Base-by-base conservation (phyloP, 1,139 yeast species). In the Candida frijolesensis region DNA sequence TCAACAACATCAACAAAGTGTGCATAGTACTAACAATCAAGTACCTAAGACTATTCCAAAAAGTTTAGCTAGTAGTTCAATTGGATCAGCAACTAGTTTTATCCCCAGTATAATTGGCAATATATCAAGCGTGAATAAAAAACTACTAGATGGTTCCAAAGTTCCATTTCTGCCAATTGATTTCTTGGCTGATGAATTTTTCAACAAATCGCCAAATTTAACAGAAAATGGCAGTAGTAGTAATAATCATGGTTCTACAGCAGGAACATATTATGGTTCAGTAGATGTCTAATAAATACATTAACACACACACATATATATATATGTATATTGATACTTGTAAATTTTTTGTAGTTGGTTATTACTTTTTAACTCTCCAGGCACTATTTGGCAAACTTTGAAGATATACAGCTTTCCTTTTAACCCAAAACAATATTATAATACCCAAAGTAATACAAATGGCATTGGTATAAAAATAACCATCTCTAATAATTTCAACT, bases 401-500 rank as follows among this genome's bases (percentile, higher is more conserved):
- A 51, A 88, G 71, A 54, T 78, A 67, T 11, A 71, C 66, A 22
- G 83, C 80, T 54, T 86, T 86, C 50, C 72, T 76, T 57, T 79
- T 82, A 43, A 89, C 85, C 83, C 87, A 90, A 47, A 83, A 74
- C 65, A 87, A 89, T 15, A 91, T 72, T 0, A 76, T n/a, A 10
- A 86, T 53, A 1, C 98, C 98, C 40, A 88, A 54, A 0, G 66
- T 46, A 3, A 92, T 81, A 67, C 98, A 92, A 11, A 90, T 51
- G 6, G 82, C 52, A 63, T 90, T 92, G 46, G 96, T 86, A 48
- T 82, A 78, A 64, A 86, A 90, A 68, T 91, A 94, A 0, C 99
- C 99, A 67, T 94, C 99, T 51, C 81, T 75, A 1, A 79, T 53
- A 3, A 82, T 69, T 0, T 63, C 59, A 58, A 90, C 82, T 2